Evolutionary conservation across 108 stramenopile genomes (phyloP), one percentile per base, ranked within the genome.

Genomic region (Aurantiochytrium sp.): DNA sequence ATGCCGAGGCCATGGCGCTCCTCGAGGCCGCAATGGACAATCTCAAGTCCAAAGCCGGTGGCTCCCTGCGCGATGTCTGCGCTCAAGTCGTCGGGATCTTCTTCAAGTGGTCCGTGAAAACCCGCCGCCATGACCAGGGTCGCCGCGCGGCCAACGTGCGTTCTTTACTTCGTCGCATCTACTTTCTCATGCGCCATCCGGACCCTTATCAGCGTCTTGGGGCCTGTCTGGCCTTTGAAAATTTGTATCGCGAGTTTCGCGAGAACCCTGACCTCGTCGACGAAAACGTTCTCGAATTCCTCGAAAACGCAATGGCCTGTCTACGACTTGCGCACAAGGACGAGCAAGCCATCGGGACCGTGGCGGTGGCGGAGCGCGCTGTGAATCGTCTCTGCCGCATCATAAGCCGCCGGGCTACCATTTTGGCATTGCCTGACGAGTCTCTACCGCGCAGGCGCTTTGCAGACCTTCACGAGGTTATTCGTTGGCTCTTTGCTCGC

Each of bases 71-170:
- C 10, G 76, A 83, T 23, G 49, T 83, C 2, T 83, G 76, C 51
- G 76, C 76, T 12, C 76, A 83, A 53, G 23, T 83, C 28, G 51
- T 83, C n/a, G 76, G 76, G 6, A 83, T 83, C 76, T 83, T 83
- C 51, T 83, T 83, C 51, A 83, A 83, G 76, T 83, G 76, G 76
- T 83, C 76, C 12, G 51, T 83, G 25, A 83, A 83, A 23, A 83
- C 76, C 6, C 45, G 51, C 4, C 49, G 49, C 19, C 12, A 83
- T 12, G 45, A 23, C n/a, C 49, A 83, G 49, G 76, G 45, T 23
- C 19, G 49, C 19, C 49, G 49, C 51, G 45, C 49, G 14, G 45
- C 49, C 19, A 83, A 83, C 51, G 76, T 53, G 14, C 45, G 51
- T 12, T 83, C 76, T 6, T 23, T 83, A 18, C 76, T 83, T 0